phyloP scores from a whole-genome alignment of 2,329 filamentous ascomycete species.

The Hypomyces rosellus region DNA sequence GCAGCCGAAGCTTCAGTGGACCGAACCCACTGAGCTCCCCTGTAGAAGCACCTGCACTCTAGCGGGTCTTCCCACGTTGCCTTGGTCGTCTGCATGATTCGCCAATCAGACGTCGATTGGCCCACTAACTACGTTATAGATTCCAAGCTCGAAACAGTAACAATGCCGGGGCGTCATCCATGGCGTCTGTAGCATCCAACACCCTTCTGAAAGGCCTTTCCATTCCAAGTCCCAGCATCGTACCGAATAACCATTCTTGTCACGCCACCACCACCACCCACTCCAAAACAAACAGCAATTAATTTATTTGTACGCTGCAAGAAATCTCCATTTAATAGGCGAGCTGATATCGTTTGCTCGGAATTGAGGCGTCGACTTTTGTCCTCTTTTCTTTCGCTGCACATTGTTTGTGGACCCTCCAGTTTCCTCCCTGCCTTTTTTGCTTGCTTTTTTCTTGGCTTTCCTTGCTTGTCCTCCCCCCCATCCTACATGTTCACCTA shows the following conservation, averaged over 20 bases:
- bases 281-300: too few relatives aligned
- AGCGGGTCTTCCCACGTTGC: constrained; percentile 16
- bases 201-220: background rate
- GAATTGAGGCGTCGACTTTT: background rate
- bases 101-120: constrained; percentile 15
- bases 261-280: background rate
- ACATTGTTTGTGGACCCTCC: too few relatives aligned
- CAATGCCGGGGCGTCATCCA: too few relatives aligned
- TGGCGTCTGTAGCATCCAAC: too few relatives aligned
- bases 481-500: background rate
- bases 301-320: too few relatives aligned
- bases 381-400: background rate
- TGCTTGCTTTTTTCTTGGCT: background rate
- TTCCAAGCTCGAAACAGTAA: background rate
- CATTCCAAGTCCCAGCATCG: constrained; percentile 2
- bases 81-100: constrained; percentile 17
- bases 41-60: too few relatives aligned
- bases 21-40: background rate
- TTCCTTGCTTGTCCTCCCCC: background rate
- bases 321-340: too few relatives aligned
- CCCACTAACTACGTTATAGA: background rate
- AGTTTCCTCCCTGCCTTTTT: background rate
- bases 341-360: too few relatives aligned
- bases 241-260: background rate
- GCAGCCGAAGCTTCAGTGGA: constrained; percentile 10